These are phyloP conservation scores for Metschnikowia rubicola DNA, from an alignment of 805 yeast genomes.

Conservation along the genomic window DNA sequence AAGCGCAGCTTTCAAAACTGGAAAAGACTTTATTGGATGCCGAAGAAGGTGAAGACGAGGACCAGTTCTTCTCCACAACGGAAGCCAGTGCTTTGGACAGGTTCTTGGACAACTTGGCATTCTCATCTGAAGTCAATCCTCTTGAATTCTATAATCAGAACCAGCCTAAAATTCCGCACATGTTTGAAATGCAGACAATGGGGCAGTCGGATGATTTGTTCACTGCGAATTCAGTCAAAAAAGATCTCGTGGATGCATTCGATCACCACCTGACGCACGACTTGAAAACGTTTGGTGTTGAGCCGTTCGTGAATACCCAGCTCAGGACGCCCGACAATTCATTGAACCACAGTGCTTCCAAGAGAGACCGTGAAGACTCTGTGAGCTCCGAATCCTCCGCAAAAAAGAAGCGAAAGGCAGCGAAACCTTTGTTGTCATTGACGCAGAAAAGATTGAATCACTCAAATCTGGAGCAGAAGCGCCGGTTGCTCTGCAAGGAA, in stretches of 20 bases:
- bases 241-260: constrained; percentile 33
- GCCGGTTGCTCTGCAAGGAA: constrained; percentile 42
- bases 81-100: constrained; percentile 29
- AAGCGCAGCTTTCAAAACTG: neutral
- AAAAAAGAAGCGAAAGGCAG: constrained; percentile 26
- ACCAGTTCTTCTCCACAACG: constrained; percentile 19
- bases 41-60: constrained; percentile 13
- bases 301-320: constrained; percentile 20
- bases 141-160: constrained; percentile 26
- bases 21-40: neutral
- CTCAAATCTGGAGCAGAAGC: constrained; percentile 40
- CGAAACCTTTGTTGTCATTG: constrained; percentile 35
- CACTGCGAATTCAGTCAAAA: constrained; percentile 20
- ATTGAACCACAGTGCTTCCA: neutral
- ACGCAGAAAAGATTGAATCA: constrained; percentile 43
- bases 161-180: constrained; percentile 7
- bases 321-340: constrained; percentile 29
- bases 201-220: constrained; percentile 8
- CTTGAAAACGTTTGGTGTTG: constrained; percentile 10
- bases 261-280: constrained; percentile 23
- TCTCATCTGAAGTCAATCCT: constrained; percentile 27
- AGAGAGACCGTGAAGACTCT: constrained; percentile 4
- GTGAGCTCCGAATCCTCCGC: neutral
- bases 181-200: constrained; percentile 33
- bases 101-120: constrained; percentile 40